Conservation (phyloP, 768 basidiomycete species). For the Dioszegia aurantiaca region DNA sequence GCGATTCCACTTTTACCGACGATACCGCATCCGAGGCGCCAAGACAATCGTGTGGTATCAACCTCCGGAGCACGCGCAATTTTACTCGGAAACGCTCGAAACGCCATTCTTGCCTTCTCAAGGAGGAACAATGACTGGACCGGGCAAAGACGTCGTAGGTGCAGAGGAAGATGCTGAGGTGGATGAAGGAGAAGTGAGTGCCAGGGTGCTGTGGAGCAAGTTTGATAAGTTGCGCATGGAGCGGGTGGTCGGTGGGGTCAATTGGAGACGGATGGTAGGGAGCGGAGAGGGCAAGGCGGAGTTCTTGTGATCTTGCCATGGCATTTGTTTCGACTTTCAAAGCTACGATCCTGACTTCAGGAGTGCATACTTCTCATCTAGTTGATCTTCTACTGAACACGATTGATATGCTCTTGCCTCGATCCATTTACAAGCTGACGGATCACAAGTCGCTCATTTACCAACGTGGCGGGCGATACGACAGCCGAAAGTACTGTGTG, state of each 20-base stretch:
- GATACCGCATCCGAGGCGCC: slow-evolving; percentile 89
- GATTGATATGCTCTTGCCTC: too few relatives aligned
- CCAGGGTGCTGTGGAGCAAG: slow-evolving; percentile 75
- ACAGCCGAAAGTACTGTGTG: too few relatives aligned
- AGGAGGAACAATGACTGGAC: slow-evolving; percentile 59
- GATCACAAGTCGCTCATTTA: too few relatives aligned
- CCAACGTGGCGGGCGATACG: too few relatives aligned
- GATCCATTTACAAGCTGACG: too few relatives aligned
- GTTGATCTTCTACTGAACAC: too few relatives aligned
- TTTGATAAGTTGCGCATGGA: slow-evolving; percentile 87
- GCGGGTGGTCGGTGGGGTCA: slow-evolving; percentile 66
- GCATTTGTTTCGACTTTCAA: too few relatives aligned
- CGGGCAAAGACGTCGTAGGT: slow-evolving; percentile 71
- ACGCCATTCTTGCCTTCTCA: slow-evolving; percentile 68
- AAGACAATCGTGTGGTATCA: slow-evolving; percentile 91
- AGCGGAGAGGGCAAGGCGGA: slow-evolving; percentile 52
- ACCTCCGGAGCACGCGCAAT: slow-evolving; percentile 83
- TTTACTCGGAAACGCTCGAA: slow-evolving; percentile 83
- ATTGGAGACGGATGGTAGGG: slow-evolving; percentile 53
- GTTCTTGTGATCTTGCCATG: slow-evolving; percentile 41
- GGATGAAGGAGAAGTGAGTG: slow-evolving; percentile 80
- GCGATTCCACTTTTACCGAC: slow-evolving; percentile 97
- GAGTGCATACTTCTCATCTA: too few relatives aligned
- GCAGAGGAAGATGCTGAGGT: slow-evolving; percentile 76
- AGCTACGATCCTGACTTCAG: too few relatives aligned